These are phyloP conservation scores for Mucuna pruriens DNA, from an alignment of 306 rosid genomes.

Conservation along the genomic window DNA sequence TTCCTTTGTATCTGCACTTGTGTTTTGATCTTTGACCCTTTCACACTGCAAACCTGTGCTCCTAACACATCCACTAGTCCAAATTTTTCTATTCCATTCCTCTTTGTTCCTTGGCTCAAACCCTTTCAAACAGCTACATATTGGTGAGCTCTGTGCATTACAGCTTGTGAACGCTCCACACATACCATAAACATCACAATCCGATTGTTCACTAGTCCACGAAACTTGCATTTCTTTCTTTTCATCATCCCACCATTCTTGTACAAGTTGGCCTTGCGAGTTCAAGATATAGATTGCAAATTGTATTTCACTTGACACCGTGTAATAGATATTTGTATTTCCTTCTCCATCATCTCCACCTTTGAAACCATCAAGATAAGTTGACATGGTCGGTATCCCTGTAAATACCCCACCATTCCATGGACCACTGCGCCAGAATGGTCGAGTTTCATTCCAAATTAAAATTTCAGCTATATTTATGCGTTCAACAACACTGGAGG, in stretches of 20 bases:
- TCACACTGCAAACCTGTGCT: slow-evolving; percentile 41
- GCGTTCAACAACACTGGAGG: background rate
- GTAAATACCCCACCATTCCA: slow-evolving; percentile 24
- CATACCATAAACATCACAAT: slow-evolving; percentile 27
- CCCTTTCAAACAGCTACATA: slow-evolving; percentile 54
- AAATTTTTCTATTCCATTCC: slow-evolving; percentile 41
- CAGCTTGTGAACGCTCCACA: slow-evolving; percentile 30
- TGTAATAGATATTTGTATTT: background rate
- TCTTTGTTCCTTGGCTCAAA: slow-evolving; percentile 38
- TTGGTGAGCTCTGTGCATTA: background rate
- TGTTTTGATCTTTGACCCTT: slow-evolving; percentile 1
- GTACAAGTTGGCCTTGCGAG: background rate
- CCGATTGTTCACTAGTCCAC: background rate
- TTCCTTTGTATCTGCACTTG: background rate
- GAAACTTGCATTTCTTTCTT: background rate
- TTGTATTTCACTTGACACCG: fast-evolving
- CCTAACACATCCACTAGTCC: slow-evolving; percentile 38
- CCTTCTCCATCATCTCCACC: background rate
- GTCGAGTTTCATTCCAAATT: slow-evolving; percentile 33
- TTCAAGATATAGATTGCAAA: background rate
- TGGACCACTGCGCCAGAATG: slow-evolving; percentile 40
- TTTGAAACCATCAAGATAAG: background rate
- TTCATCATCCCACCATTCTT: background rate
- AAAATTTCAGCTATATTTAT: background rate
- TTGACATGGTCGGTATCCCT: background rate